These are phyloP conservation scores for Cyclaneusma minus DNA, from an alignment of 2,329 filamentous ascomycete genomes.

Conservation along the genomic window DNA sequence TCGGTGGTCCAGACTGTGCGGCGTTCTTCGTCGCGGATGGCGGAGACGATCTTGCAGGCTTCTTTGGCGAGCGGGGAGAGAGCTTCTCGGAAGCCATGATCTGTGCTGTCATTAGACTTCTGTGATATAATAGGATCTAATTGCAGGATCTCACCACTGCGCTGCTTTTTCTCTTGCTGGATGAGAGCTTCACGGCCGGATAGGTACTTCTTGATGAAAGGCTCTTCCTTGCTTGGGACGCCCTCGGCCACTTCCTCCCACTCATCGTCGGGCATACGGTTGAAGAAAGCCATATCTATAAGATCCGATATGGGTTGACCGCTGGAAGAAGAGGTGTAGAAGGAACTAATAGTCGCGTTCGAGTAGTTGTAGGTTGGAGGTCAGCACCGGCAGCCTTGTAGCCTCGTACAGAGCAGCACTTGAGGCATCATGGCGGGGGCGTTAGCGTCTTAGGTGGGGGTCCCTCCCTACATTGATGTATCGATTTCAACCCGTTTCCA, in stretches of 20 bases:
- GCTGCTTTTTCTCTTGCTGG: constrained; percentile 63
- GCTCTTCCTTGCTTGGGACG: constrained; percentile 45
- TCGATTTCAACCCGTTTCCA: background rate
- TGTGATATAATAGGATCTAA: constrained; percentile 15
- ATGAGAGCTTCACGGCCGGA: constrained; percentile 62
- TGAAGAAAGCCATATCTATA: background rate
- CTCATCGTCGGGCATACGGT: constrained; percentile 29
- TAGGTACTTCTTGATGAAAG: constrained; percentile 72
- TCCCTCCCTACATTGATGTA: background rate
- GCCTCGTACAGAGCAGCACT: background rate
- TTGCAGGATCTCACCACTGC: constrained; percentile 47
- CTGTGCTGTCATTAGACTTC: constrained; percentile 24
- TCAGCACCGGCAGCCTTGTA: background rate
- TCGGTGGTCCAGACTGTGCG: constrained; percentile 60
- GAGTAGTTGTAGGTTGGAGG: too few relatives aligned
- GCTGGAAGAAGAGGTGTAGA: too few relatives aligned
- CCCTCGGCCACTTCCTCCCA: constrained; percentile 41
- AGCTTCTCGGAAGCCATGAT: constrained; percentile 54
- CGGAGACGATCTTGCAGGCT: constrained; percentile 65
- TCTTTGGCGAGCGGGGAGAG: constrained; percentile 66
- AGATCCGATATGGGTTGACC: background rate
- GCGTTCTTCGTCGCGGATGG: constrained; percentile 66
- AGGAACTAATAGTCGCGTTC: too few relatives aligned
- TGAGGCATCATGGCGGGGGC: background rate
- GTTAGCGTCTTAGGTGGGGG: background rate